phyloP scores from a whole-genome alignment of 2,329 filamentous ascomycete species.

The Pseudocercospora fuligena region DNA sequence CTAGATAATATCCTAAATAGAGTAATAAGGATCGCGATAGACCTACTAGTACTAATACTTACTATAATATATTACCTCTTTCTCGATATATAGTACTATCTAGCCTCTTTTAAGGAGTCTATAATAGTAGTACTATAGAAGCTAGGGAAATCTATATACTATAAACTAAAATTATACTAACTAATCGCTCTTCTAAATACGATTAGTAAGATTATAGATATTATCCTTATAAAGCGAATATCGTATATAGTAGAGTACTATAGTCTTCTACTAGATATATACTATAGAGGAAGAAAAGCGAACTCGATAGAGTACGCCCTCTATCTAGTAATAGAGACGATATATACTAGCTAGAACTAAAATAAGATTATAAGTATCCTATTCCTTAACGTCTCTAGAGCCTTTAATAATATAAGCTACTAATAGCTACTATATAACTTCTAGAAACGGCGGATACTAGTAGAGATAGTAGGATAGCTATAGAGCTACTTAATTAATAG shows the following conservation, averaged over 20 bases:
- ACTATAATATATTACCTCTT: background rate
- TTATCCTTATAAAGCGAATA: background rate
- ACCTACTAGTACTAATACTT: background rate
- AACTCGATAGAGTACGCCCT: background rate
- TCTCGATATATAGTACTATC: background rate
- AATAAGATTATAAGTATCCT: background rate
- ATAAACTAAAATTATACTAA: background rate
- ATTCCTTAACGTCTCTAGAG: background rate
- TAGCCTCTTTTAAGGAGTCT: background rate
- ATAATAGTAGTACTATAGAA: background rate
- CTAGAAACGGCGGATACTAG: background rate
- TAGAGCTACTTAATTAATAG: background rate
- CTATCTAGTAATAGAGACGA: background rate
- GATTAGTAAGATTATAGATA: background rate
- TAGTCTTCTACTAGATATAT: background rate
- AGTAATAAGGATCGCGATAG: background rate
- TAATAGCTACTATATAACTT: background rate
- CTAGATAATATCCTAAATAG: background rate
- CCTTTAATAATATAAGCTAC: slow-evolving; percentile 1
- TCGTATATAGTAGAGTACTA: background rate
- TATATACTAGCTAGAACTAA: background rate
- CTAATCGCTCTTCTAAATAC: background rate
- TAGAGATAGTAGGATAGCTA: background rate
- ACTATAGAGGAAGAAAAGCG: background rate
- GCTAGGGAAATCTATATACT: background rate